Evolutionary conservation across 2,329 filamentous ascomycete species (phyloP).

Genomic region (Lecanosticta acicola): DNA sequence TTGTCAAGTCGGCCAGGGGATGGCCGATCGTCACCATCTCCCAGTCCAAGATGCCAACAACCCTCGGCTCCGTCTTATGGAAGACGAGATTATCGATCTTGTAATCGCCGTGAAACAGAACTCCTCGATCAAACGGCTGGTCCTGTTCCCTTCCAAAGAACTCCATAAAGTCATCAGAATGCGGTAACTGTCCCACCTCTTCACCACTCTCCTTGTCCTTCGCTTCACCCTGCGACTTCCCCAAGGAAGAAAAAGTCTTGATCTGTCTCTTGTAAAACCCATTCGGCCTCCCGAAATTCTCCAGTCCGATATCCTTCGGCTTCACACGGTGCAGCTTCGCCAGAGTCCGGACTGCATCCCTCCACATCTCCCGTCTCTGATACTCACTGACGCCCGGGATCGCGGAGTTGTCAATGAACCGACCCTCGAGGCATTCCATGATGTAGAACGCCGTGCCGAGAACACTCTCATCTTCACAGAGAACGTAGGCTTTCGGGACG

Average conservation of each 20-base stretch:
- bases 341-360: constrained; percentile 73
- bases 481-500: constrained; percentile 72
- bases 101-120: constrained; percentile 89
- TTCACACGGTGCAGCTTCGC: constrained; percentile 77
- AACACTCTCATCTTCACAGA: constrained; percentile 76
- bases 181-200: constrained; percentile 74
- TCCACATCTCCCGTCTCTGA: constrained; percentile 77
- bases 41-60: constrained; percentile 95
- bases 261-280: constrained; percentile 87
- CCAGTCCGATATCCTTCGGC: constrained; percentile 61
- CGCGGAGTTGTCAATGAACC: constrained; percentile 84
- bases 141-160: constrained; percentile 67
- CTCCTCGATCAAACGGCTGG: constrained; percentile 71
- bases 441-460: constrained; percentile 93
- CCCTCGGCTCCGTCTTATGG: constrained; percentile 77
- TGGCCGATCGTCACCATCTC: constrained; percentile 99
- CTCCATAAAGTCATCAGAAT: constrained; percentile 70
- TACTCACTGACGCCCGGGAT: constrained; percentile 65
- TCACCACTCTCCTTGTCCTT: constrained; percentile 70
- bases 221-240: constrained; percentile 67
- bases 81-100: constrained; percentile 69
- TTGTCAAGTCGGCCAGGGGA: constrained; percentile 83
- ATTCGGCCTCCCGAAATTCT: constrained; percentile 62
- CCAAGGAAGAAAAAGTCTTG: constrained; percentile 73
- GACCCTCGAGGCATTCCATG: constrained; percentile 90